Evolutionary conservation across 140 eudicot genomes (phyloP), one percentile per base, ranked within the genome.

Genomic region (Ambrosia hybrid): DNA sequence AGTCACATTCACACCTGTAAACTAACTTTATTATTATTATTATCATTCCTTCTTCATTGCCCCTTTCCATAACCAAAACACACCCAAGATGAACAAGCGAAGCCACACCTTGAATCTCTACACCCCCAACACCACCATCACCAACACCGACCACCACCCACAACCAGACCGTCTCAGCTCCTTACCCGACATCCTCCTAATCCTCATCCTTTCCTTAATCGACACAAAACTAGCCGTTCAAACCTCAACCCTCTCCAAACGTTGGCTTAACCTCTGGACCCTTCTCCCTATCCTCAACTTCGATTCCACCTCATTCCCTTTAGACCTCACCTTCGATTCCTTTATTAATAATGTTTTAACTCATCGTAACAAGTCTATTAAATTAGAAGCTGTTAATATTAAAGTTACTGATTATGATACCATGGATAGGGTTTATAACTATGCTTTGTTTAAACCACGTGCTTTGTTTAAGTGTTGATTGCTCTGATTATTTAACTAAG

Each of bases 241-340:
- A 14, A 38, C 39, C n/a, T 70, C 76, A 77, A 10, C 61, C 48
- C 39, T 77, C 43, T 77, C 81, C 0, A 77, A 77, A 61, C 76
- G 81, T 13, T 77, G 81, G 81, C 33, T 70, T 51, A 51, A 70
- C 70, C 76, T 77, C 53, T 70, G 76, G 81, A 70, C 81, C 43
- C 39, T 26, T 4, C 65, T 70, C 38, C 81, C 81, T 51, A 72
- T 70, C 62, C 72, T 77, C 72, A 77, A 70, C 62, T 71, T 77
- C 21, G 58, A 70, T 70, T 60, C 65, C 69, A 68, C 71, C 51
- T 15, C 5, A 4, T 77, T 30, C 11, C 12, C 52, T 46, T 8
- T 4, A 4, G 4, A 21, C 1, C 52, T 1, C 9, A 2, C 51
- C n/a, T 77, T 77, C 65, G 81, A 70, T 61, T n/a, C 21, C 14